A percentile compares a stretch with the other conserved stretches of the same genome.
Conservation (phyloP, 805 yeast species). For the Komagataella pseudopastoris region DNA sequence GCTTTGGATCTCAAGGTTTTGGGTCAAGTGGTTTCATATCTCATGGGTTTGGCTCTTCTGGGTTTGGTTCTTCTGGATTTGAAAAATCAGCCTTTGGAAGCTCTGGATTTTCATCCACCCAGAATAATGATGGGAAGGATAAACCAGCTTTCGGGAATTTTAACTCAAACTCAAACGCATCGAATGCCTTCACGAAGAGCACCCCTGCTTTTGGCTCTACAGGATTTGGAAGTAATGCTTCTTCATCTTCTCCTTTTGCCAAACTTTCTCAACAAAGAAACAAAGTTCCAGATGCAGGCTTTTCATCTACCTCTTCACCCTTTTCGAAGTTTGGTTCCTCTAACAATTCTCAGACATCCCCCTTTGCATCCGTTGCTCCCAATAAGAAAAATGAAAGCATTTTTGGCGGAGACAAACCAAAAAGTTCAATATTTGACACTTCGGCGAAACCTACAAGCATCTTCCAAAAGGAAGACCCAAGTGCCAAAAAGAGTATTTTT, state of each 20-base stretch:
- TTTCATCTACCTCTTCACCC: constrained; percentile 1
- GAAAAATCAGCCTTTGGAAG: constrained; percentile 7
- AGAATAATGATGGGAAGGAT: constrained; percentile 5
- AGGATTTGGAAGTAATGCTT: constrained; percentile 7
- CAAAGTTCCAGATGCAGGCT: constrained; percentile 8
- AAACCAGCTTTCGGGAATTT: constrained; percentile 8
- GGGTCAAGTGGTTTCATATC: constrained; percentile 7
- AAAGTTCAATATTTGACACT: background rate
- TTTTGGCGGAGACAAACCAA: background rate
- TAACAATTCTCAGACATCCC: constrained; percentile 6
- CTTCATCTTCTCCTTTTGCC: background rate
- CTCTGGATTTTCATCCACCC: constrained; percentile 2
- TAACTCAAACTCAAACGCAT: background rate
- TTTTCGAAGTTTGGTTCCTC: background rate
- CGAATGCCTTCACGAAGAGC: background rate
- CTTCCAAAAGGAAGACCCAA: background rate
- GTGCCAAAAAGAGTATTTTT: background rate
- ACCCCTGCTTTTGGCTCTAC: constrained; percentile 13
- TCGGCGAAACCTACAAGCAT: background rate
- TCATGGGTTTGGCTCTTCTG: constrained; percentile 4
- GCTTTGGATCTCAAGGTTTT: background rate
- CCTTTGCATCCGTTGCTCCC: constrained; percentile 4
- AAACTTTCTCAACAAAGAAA: constrained; percentile 4
- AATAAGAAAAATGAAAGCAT: background rate
- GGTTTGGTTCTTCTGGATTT: constrained; percentile 9